Conservation (phyloP, 1,284 basidiomycete species). For the Wallemia ichthyophaga region DNA sequence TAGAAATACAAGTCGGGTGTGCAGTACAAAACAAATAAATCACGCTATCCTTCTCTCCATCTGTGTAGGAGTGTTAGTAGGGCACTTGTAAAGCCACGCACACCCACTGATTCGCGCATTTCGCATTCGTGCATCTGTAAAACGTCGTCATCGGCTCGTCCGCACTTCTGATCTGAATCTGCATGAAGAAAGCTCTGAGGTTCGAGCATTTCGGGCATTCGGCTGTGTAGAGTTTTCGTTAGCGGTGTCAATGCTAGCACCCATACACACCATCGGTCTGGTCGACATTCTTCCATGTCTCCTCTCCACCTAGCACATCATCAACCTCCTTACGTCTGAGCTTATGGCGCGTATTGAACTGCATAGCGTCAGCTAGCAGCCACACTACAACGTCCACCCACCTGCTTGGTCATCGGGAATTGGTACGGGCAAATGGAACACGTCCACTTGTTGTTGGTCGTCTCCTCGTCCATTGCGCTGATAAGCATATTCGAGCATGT, state of each 20-base stretch:
- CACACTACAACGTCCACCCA: constrained; percentile 14
- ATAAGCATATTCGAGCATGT: constrained; percentile 76
- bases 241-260: neutral
- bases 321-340: constrained; percentile 63
- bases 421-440: constrained; percentile 89
- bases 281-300: constrained; percentile 86
- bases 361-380: constrained; percentile 2
- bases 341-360: constrained; percentile 66
- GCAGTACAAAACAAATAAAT: neutral
- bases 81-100: neutral
- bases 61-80: neutral
- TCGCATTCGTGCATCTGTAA: constrained; percentile 14
- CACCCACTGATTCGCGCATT: constrained; percentile 1
- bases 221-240: constrained; percentile 19
- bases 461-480: constrained; percentile 30
- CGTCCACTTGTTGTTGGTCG: constrained; percentile 52
- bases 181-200: constrained; percentile 69
- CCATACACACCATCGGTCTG: constrained; percentile 35
- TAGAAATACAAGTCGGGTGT: neutral
- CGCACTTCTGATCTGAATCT: constrained; percentile 81
- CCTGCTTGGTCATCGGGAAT: constrained; percentile 55
- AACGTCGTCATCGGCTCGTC: constrained; percentile 94
- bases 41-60: neutral
- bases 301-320: constrained; percentile 74
- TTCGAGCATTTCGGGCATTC: constrained; percentile 76